Evolutionary conservation across 805 yeast species (phyloP), one percentile per base, ranked within the genome.

Genomic region (Metschnikowia vanudenii): DNA sequence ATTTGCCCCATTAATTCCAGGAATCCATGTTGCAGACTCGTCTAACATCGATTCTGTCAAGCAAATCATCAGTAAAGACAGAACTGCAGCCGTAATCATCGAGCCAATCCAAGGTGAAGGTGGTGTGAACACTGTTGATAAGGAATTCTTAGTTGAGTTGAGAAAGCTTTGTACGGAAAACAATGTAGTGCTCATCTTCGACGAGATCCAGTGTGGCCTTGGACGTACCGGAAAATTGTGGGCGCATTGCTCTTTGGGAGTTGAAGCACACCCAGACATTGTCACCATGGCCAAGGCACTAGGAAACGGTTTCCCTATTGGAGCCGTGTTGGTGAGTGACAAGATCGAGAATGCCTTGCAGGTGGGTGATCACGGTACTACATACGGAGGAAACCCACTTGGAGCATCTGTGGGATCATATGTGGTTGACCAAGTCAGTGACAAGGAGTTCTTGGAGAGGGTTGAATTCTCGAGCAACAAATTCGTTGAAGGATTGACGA

Each of bases 81-180:
- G 81, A 53, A 84, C 91, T 1, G 88, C 96, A 57, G 99, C 91
- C 44, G 94, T 94, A 26, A 94, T 94, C 46, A 83, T 94, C 32
- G 99, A 94, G 69, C 99, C 99, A 18, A 84, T 94, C 49, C 99
- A 94, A 73, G 99, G 98, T 56, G 99, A 92, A 71, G 98, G 99
- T 47, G 99, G 99, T 47, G 84, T 92, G 16, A 81, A 82, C 59
- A 81, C 84, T 17, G 78, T 88, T 48, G 74, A 78, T 32, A 55
- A 67, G 0, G 87, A 82, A 36, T 90, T 88, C 61, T 73, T 92
- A 51, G 61, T 73, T 3, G 81, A 80, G 41, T 70, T 92, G 62
- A 83, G 85, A 55, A 65, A 78, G 57, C 67, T 86, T 46, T 88
- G 97, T 63, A 69, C 71, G 46, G 76, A 82, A 46, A 75, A 84